These are phyloP conservation scores for Ustilago hordei DNA, from an alignment of 1,284 basidiomycete genomes.

Conservation along the genomic window DNA sequence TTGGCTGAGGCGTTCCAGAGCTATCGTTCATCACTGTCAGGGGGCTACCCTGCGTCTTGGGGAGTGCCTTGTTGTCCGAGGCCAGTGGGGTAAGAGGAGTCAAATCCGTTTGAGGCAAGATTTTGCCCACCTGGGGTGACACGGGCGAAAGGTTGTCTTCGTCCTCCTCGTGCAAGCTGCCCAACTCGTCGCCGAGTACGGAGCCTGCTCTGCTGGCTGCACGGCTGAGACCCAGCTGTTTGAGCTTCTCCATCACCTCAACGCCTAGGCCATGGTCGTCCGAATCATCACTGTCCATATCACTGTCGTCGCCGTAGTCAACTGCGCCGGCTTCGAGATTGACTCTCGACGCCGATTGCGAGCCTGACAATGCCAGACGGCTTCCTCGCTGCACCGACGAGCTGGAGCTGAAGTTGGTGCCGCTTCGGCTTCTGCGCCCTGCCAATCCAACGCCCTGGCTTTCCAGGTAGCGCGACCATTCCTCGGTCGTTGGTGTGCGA, in stretches of 20 bases:
- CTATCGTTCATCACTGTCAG: constrained; percentile 4
- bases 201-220: constrained; percentile 54
- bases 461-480: constrained; percentile 63
- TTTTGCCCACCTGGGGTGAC: constrained; percentile 36
- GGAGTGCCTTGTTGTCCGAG: constrained; percentile 20
- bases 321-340: constrained; percentile 19
- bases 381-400: constrained; percentile 39
- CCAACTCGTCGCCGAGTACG: constrained; percentile 50
- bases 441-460: constrained; percentile 53
- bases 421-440: constrained; percentile 35
- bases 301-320: constrained; percentile 36
- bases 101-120: constrained; percentile 13
- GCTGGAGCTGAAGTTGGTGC: constrained; percentile 37
- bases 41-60: constrained; percentile 6
- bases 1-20: constrained; percentile 23
- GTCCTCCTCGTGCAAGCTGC: constrained; percentile 51
- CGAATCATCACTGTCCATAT: constrained; percentile 45
- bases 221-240: constrained; percentile 48
- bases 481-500: constrained; percentile 64
- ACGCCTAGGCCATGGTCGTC: constrained; percentile 44
- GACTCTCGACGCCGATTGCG: constrained; percentile 14
- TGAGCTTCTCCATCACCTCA: constrained; percentile 49
- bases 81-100: constrained; percentile 42
- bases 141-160: constrained; percentile 46
- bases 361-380: constrained; percentile 23